Evolutionary conservation across 257 asterid genomes (phyloP).

Genomic region (Sherardia arvensis): DNA sequence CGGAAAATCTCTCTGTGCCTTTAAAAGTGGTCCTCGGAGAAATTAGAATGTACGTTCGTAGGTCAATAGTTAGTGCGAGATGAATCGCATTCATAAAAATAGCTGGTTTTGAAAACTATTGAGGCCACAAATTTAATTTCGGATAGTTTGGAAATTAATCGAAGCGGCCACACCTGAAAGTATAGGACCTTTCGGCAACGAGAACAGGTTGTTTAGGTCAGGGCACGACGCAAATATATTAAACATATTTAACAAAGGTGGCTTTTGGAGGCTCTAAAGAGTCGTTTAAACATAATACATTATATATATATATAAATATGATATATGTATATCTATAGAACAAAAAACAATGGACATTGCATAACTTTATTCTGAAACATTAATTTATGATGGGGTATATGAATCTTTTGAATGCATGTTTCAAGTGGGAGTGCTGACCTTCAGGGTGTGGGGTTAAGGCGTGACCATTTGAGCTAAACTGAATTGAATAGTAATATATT

Average conservation of each 20-base stretch:
- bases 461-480: too few relatives aligned
- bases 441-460: background rate
- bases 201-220: conserved; percentile 24
- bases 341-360: background rate
- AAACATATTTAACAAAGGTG: conserved; percentile 18
- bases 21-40: background rate
- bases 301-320: too few relatives aligned
- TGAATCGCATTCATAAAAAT: background rate
- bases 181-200: conserved; percentile 44
- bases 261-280: conserved; percentile 44
- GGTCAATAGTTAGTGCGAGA: background rate
- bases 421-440: background rate
- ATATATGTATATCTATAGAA: background rate
- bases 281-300: conserved; percentile 12
- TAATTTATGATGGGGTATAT: background rate
- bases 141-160: too few relatives aligned
- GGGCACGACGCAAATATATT: background rate
- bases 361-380: too few relatives aligned
- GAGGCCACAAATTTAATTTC: background rate
- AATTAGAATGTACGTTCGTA: background rate
- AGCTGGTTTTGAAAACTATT: background rate
- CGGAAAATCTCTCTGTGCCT: background rate
- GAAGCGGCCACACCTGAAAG: conserved; percentile 8
- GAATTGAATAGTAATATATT: too few relatives aligned
- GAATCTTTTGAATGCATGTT: background rate